Percentiles rank a stretch among this genome's conserved stretches.
Evolutionary conservation across 176 grass and related monocot species (phyloP).

Genomic region (Musa itinerans): DNA sequence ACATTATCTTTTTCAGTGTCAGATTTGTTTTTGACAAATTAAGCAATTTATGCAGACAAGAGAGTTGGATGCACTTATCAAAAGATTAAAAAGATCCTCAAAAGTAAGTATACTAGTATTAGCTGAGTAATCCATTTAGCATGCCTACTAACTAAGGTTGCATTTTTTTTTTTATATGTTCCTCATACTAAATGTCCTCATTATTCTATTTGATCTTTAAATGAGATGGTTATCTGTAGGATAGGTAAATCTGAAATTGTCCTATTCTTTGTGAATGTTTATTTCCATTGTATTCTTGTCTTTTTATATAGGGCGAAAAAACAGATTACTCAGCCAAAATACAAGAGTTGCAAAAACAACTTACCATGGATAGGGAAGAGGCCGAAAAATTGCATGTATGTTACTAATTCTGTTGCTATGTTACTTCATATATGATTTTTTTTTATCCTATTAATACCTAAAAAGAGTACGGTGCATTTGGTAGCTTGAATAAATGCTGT

Average conservation of each 20-base stretch:
- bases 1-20: neutral
- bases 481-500: too few species aligned
- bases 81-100: constrained; percentile 69
- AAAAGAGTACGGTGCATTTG: too few species aligned
- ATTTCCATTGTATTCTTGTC: constrained; percentile 16
- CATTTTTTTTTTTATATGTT: too few species aligned
- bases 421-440: neutral
- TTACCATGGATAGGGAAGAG: constrained; percentile 81
- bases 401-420: neutral
- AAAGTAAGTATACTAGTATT: constrained; percentile 42
- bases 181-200: too few species aligned
- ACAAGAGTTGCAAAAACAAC: constrained; percentile 93
- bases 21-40: constrained; percentile 3
- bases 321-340: constrained; percentile 84
- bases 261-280: constrained; percentile 14
- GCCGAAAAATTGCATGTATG: constrained; percentile 75
- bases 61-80: constrained; percentile 81
- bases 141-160: too few species aligned
- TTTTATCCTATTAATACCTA: neutral
- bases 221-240: neutral
- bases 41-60: constrained; percentile 46
- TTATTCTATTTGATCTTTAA: neutral
- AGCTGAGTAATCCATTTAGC: too few species aligned
- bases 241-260: neutral
- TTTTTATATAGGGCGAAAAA: constrained; percentile 53